A percentile compares a stretch with the other conserved stretches of the same genome.
Evolutionary conservation across 176 grass and related monocot species (phyloP).

Genomic region (Musa troglodytarum): DNA sequence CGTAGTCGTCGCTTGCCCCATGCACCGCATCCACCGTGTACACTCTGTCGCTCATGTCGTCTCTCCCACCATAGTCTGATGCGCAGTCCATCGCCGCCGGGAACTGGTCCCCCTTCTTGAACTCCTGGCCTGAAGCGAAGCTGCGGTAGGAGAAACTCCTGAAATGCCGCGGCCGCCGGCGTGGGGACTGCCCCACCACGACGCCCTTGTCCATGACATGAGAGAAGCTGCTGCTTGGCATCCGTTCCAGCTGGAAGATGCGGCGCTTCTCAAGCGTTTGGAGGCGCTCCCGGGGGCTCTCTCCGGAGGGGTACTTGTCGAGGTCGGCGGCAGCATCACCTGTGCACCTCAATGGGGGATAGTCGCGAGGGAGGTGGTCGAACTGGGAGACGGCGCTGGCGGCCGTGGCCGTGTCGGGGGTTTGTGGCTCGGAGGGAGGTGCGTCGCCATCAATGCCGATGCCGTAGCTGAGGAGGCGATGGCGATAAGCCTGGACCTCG

Average conservation of each 20-base stretch:
- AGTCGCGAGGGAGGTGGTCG: background rate
- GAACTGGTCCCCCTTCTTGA: conserved; percentile 24
- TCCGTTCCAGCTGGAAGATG: conserved; percentile 37
- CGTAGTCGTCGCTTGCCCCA: no score
- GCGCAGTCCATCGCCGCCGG: conserved; percentile 11
- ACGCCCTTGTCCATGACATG: conserved; percentile 1
- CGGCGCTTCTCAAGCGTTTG: background rate
- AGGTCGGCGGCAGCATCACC: conserved; percentile 18
- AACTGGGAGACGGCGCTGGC: conserved; percentile 28
- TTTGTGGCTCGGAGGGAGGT: background rate
- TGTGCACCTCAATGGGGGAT: background rate
- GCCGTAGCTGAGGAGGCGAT: no score
- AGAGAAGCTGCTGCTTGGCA: conserved; percentile 4
- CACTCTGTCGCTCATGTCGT: no score
- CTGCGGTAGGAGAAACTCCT: conserved; percentile 14
- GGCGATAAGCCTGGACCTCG: no score
- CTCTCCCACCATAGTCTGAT: background rate
- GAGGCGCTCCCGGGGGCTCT: background rate
- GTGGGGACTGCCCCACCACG: conserved; percentile 19
- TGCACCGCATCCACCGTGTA: no score
- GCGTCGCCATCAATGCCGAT: background rate
- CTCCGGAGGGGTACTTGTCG: conserved; percentile 22
- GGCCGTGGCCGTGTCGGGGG: background rate
- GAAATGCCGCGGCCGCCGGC: conserved; percentile 7
- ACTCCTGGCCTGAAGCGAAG: background rate